Percentiles rank a stretch among this genome's conserved stretches.
These are phyloP conservation scores for Barnettozyma salicaria DNA, from an alignment of 805 yeast species.

Conservation along the genomic window DNA sequence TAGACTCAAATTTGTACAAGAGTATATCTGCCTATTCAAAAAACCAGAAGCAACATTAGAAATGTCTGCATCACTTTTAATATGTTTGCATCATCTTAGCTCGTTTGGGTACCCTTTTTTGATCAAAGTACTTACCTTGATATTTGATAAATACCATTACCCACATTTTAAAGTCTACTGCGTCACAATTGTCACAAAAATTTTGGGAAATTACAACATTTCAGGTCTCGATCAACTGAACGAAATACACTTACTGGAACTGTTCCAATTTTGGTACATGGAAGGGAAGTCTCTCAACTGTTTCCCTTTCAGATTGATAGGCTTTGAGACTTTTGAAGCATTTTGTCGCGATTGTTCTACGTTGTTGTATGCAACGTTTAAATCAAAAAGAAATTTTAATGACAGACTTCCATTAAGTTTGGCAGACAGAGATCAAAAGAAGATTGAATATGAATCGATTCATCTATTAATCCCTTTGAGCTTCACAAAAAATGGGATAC, in stretches of 20 bases:
- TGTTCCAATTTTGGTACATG: constrained; percentile 12
- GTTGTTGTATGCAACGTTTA: constrained; percentile 35
- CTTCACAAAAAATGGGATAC: constrained; percentile 34
- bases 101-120: constrained; percentile 20
- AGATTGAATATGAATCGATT: constrained; percentile 30
- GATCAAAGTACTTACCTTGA: constrained; percentile 10
- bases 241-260: constrained; percentile 11
- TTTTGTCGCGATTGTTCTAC: constrained; percentile 26
- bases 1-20: constrained; percentile 20
- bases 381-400: constrained; percentile 18
- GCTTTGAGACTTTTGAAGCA: constrained; percentile 1
- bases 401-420: not conserved
- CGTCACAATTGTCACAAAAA: not conserved
- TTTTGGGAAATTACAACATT: not conserved
- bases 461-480: constrained; percentile 40
- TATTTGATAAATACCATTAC: constrained; percentile 6
- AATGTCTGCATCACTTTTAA: constrained; percentile 23
- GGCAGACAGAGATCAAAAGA: constrained; percentile 4
- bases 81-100: constrained; percentile 20
- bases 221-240: constrained; percentile 4
- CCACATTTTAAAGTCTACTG: constrained; percentile 23
- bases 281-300: constrained; percentile 3
- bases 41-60: constrained; percentile 25
- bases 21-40: constrained; percentile 21
- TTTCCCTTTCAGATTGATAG: constrained; percentile 14